These are phyloP conservation scores for Spergularia marina DNA, from an alignment of 148 eudicot genomes.

Conservation along the genomic window DNA sequence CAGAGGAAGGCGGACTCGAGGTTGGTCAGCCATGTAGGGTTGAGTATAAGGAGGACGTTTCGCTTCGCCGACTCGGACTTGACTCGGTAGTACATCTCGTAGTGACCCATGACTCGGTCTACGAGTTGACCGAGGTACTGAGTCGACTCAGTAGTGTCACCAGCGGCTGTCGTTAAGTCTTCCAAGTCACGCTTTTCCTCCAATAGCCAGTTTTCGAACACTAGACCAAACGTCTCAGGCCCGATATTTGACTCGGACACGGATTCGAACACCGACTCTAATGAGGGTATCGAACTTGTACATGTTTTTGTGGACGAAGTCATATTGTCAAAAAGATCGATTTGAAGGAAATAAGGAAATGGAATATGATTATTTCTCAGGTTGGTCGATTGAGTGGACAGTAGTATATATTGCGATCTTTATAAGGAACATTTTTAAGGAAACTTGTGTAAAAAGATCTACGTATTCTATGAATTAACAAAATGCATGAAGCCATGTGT, in stretches of 20 bases:
- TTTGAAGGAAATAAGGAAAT: too few species aligned
- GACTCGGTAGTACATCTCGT: slow-evolving; percentile 43
- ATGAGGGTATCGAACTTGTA: neutral
- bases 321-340: too few species aligned
- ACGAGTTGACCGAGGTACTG: slow-evolving; percentile 12
- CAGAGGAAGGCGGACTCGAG: slow-evolving; percentile 63
- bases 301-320: neutral
- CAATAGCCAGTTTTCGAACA: slow-evolving; percentile 30
- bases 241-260: neutral
- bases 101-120: slow-evolving; percentile 41
- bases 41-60: slow-evolving; percentile 38
- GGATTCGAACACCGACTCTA: neutral
- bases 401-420: too few species aligned
- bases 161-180: slow-evolving; percentile 35
- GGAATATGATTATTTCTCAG: too few species aligned
- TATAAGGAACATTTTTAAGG: too few species aligned
- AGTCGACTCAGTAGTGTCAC: slow-evolving; percentile 3
- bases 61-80: slow-evolving; percentile 33
- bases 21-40: slow-evolving; percentile 49
- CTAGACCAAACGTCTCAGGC: neutral
- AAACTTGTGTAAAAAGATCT: too few species aligned
- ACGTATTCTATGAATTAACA: too few species aligned
- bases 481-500: too few species aligned
- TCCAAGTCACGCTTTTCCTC: slow-evolving; percentile 41
- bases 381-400: too few species aligned